Evolutionary conservation across 768 basidiomycete genomes (phyloP), one percentile per base, ranked within the genome.

Genomic region (Pleurotus citrinopileatus): DNA sequence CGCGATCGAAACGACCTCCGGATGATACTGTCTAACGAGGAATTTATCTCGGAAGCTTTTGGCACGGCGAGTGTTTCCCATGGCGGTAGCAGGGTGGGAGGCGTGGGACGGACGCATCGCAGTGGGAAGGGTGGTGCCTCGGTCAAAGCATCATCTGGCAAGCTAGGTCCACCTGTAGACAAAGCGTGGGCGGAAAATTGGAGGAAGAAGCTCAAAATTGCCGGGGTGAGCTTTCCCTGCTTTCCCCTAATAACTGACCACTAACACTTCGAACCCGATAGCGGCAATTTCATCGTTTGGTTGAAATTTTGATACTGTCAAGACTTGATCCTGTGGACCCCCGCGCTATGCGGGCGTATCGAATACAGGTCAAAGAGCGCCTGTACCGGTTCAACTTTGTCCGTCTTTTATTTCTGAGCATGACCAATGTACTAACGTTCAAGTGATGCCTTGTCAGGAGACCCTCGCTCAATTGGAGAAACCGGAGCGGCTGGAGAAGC

Each of bases 301-400:
- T 91, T 34, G 97, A 99, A 70, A 97, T 97, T 91, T 74, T 97
- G 22, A 81, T 91, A 47, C 76, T 95, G 57, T 66, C 83, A 52
- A 80, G 83, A 28, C 70, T 96, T 57, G 83, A 94, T 60, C 75
- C 81, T 3, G 62, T 70, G 2, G 86, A 95, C 62, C 58, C 70
- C 50, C 73, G 71, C 22, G 73, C 75, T 22, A 68, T 75, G 60
- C 82, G 76, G 50, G 84, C 87, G 8, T 97, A 88, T 67, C 77
- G 96, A 50, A 67, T 99, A 27, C 89, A 94, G 67, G 94, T 96
- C 64, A 99, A 99, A 70, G 94, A 97, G 67, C 82, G 97, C 32
- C 69, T 99, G 40, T 98, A 91, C 64, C 80, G 94, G 19, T 98
- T 98, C 72, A 99, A 98, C 71, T 97, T 87, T 67, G 94, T 94